A percentile compares a stretch with the other conserved stretches of the same genome.
Evolutionary conservation across 2,329 filamentous ascomycete species (phyloP).

Genomic region (Xylaria sp.): DNA sequence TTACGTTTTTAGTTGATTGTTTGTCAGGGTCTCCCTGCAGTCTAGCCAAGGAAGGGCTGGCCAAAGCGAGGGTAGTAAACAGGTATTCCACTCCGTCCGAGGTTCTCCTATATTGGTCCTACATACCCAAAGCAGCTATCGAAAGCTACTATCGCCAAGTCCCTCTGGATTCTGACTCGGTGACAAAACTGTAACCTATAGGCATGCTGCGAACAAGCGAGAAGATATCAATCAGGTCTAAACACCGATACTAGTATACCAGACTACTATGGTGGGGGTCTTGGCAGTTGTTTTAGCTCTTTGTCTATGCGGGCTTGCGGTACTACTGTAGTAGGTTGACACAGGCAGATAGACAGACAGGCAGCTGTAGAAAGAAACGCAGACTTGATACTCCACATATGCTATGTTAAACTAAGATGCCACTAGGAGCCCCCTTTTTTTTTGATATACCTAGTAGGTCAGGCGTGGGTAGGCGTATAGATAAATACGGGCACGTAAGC

Average conservation of each 20-base stretch:
- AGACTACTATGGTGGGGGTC: background rate
- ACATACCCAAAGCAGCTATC: background rate
- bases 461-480: background rate
- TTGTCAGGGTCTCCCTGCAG: constrained; percentile 18
- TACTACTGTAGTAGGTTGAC: background rate
- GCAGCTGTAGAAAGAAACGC: background rate
- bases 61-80: constrained; percentile 1
- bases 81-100: background rate
- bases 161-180: background rate
- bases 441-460: background rate
- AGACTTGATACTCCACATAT: background rate
- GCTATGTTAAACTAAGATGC: background rate
- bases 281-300: background rate
- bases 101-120: background rate
- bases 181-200: background rate
- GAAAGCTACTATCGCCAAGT: background rate
- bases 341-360: background rate
- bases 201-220: constrained; percentile 1
- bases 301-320: background rate
- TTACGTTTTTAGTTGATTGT: background rate
- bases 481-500: constrained; percentile 16
- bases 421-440: background rate
- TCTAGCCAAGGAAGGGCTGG: background rate
- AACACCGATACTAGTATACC: background rate
- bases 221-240: background rate